A percentile compares a stretch with the other conserved stretches of the same genome.
Conservation (phyloP, 257 asterid species). For the Nemophila menziesii region DNA sequence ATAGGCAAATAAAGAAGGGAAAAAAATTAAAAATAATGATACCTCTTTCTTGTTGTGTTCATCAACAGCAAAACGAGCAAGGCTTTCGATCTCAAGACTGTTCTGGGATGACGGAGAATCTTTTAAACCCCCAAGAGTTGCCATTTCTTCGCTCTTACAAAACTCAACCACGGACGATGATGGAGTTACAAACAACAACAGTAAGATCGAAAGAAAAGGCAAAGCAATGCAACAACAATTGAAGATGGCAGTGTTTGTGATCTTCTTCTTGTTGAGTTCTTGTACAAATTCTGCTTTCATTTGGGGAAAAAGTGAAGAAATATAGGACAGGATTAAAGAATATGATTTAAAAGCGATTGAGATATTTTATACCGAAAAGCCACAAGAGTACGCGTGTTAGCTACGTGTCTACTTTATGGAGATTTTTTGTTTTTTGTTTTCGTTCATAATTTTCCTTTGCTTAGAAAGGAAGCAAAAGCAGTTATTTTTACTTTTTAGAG, state of each 20-base stretch:
- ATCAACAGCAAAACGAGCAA: too few species aligned
- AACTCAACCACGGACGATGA: conserved; percentile 15
- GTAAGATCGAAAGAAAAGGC: not conserved
- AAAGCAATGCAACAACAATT: not conserved
- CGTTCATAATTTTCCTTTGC: not conserved
- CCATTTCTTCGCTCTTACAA: conserved; percentile 39
- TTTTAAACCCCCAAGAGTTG: conserved; percentile 39
- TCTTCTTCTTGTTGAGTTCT: not conserved
- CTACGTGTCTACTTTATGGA: not conserved
- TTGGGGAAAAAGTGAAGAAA: not conserved
- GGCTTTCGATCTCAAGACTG: too few species aligned
- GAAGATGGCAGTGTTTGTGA: not conserved
- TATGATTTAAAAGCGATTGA: not conserved
- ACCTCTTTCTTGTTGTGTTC: too few species aligned
- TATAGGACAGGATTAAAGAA: not conserved
- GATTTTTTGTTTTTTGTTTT: not conserved
- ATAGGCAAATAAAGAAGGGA: too few species aligned
- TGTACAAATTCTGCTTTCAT: not conserved
- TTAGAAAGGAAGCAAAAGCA: not conserved
- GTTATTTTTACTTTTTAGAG: too few species aligned
- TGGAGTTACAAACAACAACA: not conserved
- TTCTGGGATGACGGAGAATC: not conserved
- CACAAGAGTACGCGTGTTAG: not conserved
- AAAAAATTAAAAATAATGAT: too few species aligned
- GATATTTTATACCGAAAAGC: not conserved